Base-by-base conservation (phyloP, 495 filamentous ascomycete species). In the Thermochaetoides thermophila region DNA sequence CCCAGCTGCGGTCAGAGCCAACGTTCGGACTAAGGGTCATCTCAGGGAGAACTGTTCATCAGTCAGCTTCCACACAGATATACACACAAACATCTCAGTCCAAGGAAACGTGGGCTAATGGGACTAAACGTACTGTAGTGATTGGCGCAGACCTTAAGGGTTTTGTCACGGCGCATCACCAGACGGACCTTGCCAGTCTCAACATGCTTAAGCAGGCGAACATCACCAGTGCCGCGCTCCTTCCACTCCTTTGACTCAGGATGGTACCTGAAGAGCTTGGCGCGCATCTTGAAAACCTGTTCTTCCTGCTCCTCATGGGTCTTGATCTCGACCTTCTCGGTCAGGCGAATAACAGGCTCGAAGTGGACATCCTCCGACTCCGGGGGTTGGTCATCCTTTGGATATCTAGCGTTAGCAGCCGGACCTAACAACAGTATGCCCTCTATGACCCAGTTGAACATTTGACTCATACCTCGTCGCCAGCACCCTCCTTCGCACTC, bases 91-190 rank as follows among this genome's bases (percentile, higher is more conserved):
- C 1, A 5, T 3, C 12, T n/a, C n/a, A n/a, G n/a, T n/a, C n/a
- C n/a, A n/a, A n/a, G n/a, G n/a, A n/a, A n/a, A n/a, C n/a, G n/a
- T n/a, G n/a, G n/a, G n/a, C n/a, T n/a, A n/a, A n/a, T n/a, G n/a
- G 7, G 8, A 29, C 13, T 15, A 19, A 21, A 59, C 83, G 54
- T 78, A 97, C 89, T 78, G 61, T 99, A 99, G 69, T 99, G 91
- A 66, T 99, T 99, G 52, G 91, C 91, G 77, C 91, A 99, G 61
- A 96, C 89, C 69, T 99, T 99, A 63, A 94, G 74, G 43, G 91
- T 96, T 79, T 95, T 94, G 64, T 99, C 91, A 53, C 91, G 70
- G 59, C 91, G 78, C 91, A 99, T 99, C 47, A 99, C 89, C 42
- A 99, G 68, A 39, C 91, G 74, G 34, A 84, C 94, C 78, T 96